Conservation (phyloP, 768 basidiomycete genomes). For the Naematelia encephala region DNA sequence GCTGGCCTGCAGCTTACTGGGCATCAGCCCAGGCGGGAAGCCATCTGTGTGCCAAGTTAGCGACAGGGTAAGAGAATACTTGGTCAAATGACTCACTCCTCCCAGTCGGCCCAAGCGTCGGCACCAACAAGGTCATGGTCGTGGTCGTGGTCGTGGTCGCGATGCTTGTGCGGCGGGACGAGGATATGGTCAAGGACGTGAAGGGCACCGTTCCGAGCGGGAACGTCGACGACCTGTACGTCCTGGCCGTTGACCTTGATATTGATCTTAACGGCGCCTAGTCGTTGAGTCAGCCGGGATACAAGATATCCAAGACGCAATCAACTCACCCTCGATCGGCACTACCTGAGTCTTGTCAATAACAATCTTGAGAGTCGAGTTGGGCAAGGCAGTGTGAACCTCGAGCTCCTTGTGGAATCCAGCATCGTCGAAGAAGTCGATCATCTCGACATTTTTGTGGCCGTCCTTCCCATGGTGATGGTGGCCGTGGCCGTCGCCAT, state of each 20-base stretch:
- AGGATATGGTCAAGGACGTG: constrained; percentile 53
- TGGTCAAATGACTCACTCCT: constrained; percentile 32
- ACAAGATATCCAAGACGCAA: too few relatives aligned
- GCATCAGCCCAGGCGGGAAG: constrained; percentile 17
- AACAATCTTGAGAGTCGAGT: constrained; percentile 53
- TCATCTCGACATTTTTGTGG: constrained; percentile 22
- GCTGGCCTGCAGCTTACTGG: not conserved
- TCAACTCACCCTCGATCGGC: constrained; percentile 43
- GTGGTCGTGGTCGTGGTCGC: constrained; percentile 26
- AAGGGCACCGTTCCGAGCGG: constrained; percentile 60
- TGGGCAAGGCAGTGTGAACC: constrained; percentile 37
- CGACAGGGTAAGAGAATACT: too few relatives aligned
- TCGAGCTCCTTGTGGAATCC: constrained; percentile 45
- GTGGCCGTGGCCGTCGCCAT: constrained; percentile 18
- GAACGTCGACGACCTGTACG: constrained; percentile 56
- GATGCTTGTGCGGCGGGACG: constrained; percentile 48
- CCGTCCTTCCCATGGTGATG: constrained; percentile 15
- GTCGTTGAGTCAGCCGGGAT: not conserved
- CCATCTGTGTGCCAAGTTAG: not conserved
- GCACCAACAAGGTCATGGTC: constrained; percentile 28
- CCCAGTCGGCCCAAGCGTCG: constrained; percentile 47
- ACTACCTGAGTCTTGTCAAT: constrained; percentile 55
- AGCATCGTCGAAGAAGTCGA: constrained; percentile 33
- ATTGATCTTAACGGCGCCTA: constrained; percentile 45
- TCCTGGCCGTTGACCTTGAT: constrained; percentile 46